Evolutionary conservation across 2,329 filamentous ascomycete species (phyloP).

Genomic region (Cytospora piceicola): DNA sequence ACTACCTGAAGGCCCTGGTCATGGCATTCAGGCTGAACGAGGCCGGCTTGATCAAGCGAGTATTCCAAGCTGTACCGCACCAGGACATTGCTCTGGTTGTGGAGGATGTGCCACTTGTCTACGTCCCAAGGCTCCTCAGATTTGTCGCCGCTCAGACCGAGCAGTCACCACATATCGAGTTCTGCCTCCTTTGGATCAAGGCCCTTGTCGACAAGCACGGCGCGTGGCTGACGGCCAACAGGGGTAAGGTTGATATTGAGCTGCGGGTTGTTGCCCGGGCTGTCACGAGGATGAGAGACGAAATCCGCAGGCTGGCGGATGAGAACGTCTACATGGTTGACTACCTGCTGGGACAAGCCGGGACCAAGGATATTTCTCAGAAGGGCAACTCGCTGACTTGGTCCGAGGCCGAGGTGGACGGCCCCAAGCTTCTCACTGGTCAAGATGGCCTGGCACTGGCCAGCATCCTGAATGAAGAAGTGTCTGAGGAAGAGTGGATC

Average conservation of each 20-base stretch:
- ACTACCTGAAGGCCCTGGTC: conserved; percentile 89
- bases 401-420: conserved; percentile 31
- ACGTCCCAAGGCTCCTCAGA: conserved; percentile 81
- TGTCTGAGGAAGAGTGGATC: conserved; percentile 51
- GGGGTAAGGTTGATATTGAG: conserved; percentile 80
- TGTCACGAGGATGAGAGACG: conserved; percentile 77
- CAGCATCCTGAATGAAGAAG: conserved; percentile 39
- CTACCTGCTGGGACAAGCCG: conserved; percentile 67
- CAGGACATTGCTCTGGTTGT: conserved; percentile 78
- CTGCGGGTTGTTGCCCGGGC: conserved; percentile 81
- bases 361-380: conserved; percentile 35
- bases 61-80: conserved; percentile 83
- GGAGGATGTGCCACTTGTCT: conserved; percentile 78
- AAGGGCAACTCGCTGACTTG: conserved; percentile 32
- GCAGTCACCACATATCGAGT: conserved; percentile 90
- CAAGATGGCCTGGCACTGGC: conserved; percentile 34
- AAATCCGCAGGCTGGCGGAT: conserved; percentile 81
- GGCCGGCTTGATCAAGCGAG: conserved; percentile 75
- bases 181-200: conserved; percentile 92
- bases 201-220: conserved; percentile 81
- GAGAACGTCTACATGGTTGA: conserved; percentile 90
- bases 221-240: conserved; percentile 79
- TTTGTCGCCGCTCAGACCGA: conserved; percentile 89
- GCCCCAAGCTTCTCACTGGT: conserved; percentile 39
- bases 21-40: conserved; percentile 98